These are phyloP conservation scores for Solanum gracilifrons DNA, from an alignment of 257 asterid species.

Conservation along the genomic window DNA sequence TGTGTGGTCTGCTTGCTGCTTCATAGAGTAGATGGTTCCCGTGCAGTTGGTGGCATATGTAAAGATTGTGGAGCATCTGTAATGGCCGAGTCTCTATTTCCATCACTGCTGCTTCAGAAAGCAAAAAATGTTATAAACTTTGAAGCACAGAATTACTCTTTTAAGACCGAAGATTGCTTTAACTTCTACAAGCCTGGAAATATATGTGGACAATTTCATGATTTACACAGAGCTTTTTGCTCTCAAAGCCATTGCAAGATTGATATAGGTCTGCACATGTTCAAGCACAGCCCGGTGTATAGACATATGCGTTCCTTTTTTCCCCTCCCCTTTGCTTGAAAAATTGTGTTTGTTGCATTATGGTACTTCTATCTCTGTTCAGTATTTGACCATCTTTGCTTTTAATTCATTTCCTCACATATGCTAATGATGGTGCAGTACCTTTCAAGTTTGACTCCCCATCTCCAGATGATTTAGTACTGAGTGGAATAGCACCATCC, in stretches of 20 bases:
- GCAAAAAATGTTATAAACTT: constrained; percentile 39
- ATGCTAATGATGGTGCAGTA: constrained; percentile 36
- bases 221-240: constrained; percentile 50
- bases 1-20: constrained; percentile 14
- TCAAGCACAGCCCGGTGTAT: constrained; percentile 15
- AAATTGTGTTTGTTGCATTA: not conserved
- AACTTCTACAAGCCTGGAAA: constrained; percentile 44
- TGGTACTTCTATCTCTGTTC: not conserved
- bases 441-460: constrained; percentile 76
- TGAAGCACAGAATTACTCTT: constrained; percentile 43
- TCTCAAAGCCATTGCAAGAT: constrained; percentile 43
- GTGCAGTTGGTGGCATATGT: constrained; percentile 83
- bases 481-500: constrained; percentile 42
- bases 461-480: constrained; percentile 81
- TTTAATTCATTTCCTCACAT: constrained; percentile 21
- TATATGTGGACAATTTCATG: constrained; percentile 47
- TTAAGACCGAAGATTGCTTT: constrained; percentile 42
- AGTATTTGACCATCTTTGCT: constrained; percentile 10
- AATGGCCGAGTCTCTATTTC: constrained; percentile 93
- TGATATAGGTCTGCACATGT: constrained; percentile 59
- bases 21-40: constrained; percentile 73
- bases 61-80: constrained; percentile 77
- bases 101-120: constrained; percentile 51
- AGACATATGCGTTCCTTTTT: constrained; percentile 6
- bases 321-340: not conserved